phyloP scores from a whole-genome alignment of 208 protist species.

The Leishmania martiniquensis region DNA sequence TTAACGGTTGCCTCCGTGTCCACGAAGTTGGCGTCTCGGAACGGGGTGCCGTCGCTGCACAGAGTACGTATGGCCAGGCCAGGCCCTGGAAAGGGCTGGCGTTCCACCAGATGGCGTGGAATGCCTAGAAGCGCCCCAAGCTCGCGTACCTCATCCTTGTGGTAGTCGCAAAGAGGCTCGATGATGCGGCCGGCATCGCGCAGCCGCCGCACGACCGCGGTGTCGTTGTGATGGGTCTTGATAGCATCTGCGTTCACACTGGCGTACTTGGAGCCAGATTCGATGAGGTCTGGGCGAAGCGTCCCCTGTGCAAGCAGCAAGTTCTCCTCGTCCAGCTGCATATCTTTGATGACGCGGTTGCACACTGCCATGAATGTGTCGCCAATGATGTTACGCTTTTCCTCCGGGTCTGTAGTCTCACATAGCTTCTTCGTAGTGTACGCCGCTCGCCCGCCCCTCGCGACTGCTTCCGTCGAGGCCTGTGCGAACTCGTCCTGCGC shows the following conservation, averaged over 20 bases:
- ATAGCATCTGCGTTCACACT: constrained; percentile 94
- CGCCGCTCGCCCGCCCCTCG: constrained; percentile 48
- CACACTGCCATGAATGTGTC: constrained; percentile 98
- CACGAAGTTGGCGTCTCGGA: constrained; percentile 51
- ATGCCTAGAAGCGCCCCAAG: constrained; percentile 95
- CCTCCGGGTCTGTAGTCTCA: constrained; percentile 80
- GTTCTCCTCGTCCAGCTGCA: constrained; percentile 66
- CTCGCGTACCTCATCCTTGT: constrained; percentile 98
- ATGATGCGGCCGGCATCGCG: constrained; percentile 94
- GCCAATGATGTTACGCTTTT: constrained; percentile 98
- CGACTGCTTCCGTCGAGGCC: constrained; percentile 78
- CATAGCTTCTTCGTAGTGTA: constrained; percentile 67
- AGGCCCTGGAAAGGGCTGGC: constrained; percentile 97
- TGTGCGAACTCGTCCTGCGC: constrained; percentile 75
- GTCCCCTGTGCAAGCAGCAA: constrained; percentile 95
- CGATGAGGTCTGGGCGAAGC: constrained; percentile 97
- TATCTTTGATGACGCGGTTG: constrained; percentile 68
- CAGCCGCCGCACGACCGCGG: constrained; percentile 93
- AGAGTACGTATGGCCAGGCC: constrained; percentile 97
- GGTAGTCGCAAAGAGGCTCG: constrained; percentile 97
- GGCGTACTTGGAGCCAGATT: constrained; percentile 90
- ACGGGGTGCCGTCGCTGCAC: constrained; percentile 82
- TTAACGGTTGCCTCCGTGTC: constrained; percentile 46
- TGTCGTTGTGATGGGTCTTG: constrained; percentile 99
- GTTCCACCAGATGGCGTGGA: constrained; percentile 89